Conservation (phyloP, 1,284 basidiomycete species). For the Athelia psychrophila region DNA sequence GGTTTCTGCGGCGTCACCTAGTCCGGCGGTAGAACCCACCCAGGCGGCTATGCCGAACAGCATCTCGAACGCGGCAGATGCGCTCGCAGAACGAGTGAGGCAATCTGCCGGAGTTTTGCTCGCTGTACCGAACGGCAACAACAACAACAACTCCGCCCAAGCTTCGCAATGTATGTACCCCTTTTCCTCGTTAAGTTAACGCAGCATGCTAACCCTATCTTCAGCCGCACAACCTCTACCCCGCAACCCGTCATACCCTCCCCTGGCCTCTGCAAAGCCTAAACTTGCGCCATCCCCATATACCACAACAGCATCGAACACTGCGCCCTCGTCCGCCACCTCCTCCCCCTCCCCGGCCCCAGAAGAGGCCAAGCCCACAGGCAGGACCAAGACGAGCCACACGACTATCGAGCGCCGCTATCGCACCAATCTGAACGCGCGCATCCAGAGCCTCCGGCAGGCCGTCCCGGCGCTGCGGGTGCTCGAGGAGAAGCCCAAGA, state of each 20-base stretch:
- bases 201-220: neutral
- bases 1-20: slow-evolving; percentile 48
- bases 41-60: slow-evolving; percentile 8
- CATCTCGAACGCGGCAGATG: slow-evolving; percentile 28
- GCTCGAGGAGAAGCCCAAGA: slow-evolving; percentile 55
- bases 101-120: slow-evolving; percentile 60
- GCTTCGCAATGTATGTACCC: slow-evolving; percentile 7
- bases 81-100: slow-evolving; percentile 56
- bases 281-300: slow-evolving; percentile 13
- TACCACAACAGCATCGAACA: slow-evolving; percentile 22
- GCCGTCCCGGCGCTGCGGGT: slow-evolving; percentile 82
- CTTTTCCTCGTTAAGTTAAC: neutral
- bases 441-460: slow-evolving; percentile 79
- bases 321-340: slow-evolving; percentile 26
- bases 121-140: slow-evolving; percentile 46
- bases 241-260: slow-evolving; percentile 22
- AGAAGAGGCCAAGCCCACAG: slow-evolving; percentile 19
- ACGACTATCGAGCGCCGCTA: slow-evolving; percentile 91
- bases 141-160: slow-evolving; percentile 19
- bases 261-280: slow-evolving; percentile 4
- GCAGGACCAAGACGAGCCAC: slow-evolving; percentile 79
- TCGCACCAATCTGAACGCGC: slow-evolving; percentile 87
- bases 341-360: slow-evolving; percentile 29
- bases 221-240: slow-evolving; percentile 35
- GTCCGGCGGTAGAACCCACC: slow-evolving; percentile 37